Conservation (phyloP, 1,284 basidiomycete genomes). For the Sutorius eximius region DNA sequence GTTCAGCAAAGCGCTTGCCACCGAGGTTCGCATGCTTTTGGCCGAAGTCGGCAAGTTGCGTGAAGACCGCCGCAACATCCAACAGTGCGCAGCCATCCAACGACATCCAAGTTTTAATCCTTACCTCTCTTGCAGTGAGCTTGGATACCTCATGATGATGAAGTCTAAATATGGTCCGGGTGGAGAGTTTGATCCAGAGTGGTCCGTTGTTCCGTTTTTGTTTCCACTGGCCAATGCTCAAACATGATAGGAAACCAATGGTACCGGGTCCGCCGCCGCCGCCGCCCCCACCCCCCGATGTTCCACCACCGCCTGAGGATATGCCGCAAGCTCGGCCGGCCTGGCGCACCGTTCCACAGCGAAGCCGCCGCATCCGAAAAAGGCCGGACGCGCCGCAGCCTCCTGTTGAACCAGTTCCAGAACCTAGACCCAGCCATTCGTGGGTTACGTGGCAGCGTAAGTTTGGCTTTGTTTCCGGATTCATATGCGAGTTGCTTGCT, state of each 20-base stretch:
- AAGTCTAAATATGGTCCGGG: conserved; percentile 72
- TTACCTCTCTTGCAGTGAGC: conserved; percentile 49
- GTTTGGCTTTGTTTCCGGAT: conserved; percentile 31
- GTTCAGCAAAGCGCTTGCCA: conserved; percentile 74
- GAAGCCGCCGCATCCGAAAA: conserved; percentile 44
- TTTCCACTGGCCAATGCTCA: not conserved
- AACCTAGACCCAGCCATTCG: conserved; percentile 43
- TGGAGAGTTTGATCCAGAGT: conserved; percentile 73
- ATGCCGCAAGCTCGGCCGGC: conserved; percentile 46
- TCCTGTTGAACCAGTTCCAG: conserved; percentile 35
- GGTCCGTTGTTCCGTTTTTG: conserved; percentile 41
- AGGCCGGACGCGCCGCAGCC: conserved; percentile 31
- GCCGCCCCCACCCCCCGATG: conserved; percentile 45
- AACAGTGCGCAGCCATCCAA: conserved; percentile 54
- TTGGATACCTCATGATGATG: conserved; percentile 63
- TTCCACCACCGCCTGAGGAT: conserved; percentile 42
- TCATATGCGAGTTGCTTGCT: not conserved
- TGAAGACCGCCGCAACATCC: conserved; percentile 67
- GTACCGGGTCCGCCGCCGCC: conserved; percentile 38
- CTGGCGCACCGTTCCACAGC: conserved; percentile 54
- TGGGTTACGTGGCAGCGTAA: conserved; percentile 74
- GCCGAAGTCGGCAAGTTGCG: conserved; percentile 75
- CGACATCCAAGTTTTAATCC: not conserved
- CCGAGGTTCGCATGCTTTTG: conserved; percentile 75
- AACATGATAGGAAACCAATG: conserved; percentile 45